phyloP scores from a whole-genome alignment of 1,284 basidiomycete species.

The Fomitopsis betulina region DNA sequence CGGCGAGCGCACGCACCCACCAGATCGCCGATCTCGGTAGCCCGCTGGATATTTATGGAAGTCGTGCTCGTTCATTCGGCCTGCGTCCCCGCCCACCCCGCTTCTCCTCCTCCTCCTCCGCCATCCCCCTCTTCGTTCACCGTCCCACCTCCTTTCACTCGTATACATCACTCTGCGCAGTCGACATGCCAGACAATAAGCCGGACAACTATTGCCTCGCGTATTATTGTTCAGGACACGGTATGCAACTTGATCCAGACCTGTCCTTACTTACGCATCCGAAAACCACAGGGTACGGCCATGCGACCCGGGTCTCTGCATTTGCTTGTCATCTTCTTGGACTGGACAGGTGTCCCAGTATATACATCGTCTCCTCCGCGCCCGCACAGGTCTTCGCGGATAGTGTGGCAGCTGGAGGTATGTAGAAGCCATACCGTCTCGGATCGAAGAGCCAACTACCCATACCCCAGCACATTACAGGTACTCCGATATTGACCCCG shows the following conservation, averaged over 20 bases:
- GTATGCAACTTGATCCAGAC: constrained; percentile 28
- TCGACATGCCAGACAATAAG: background rate
- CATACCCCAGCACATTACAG: constrained; percentile 45
- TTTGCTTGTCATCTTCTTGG: constrained; percentile 53
- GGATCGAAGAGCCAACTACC: background rate
- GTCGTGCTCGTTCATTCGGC: too few species aligned
- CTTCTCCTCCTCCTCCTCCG: background rate
- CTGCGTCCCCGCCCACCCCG: too few species aligned
- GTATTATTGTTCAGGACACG: constrained; percentile 74
- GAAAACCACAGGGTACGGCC: constrained; percentile 54
- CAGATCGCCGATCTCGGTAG: too few species aligned
- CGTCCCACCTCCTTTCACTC: too few species aligned
- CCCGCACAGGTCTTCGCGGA: constrained; percentile 62
- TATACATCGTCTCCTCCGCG: constrained; percentile 66
- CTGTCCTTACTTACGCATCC: background rate
- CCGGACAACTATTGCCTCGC: constrained; percentile 32
- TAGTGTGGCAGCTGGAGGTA: constrained; percentile 47
- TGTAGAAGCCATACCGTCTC: background rate
- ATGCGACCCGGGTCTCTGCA: constrained; percentile 71
- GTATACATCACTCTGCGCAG: too few species aligned
- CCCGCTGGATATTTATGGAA: too few species aligned
- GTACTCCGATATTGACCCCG: constrained; percentile 65
- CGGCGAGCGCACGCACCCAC: too few species aligned
- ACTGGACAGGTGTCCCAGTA: constrained; percentile 35
- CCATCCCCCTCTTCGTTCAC: too few species aligned